Percentiles rank a stretch among this genome's conserved stretches.
Conservation (phyloP, 257 asterid genomes). For the Forsythia viridissima region DNA sequence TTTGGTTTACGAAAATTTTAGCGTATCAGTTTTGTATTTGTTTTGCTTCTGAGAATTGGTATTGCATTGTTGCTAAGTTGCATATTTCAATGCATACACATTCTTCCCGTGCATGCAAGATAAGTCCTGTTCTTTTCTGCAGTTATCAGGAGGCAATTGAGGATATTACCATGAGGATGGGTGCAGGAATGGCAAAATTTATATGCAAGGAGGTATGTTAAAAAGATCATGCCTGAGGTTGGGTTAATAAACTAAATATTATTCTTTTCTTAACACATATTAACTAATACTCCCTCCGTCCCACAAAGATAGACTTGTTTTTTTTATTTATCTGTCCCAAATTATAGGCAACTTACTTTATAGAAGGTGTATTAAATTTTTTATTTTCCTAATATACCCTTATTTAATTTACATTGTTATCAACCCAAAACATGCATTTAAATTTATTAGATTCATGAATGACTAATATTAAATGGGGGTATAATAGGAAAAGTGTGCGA, state of each 20-base stretch:
- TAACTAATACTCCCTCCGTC: background rate
- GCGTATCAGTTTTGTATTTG: constrained; percentile 3
- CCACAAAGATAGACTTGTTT: too few relatives aligned
- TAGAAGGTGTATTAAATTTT: too few relatives aligned
- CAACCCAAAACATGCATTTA: too few relatives aligned
- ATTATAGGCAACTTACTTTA: too few relatives aligned
- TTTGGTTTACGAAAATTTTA: background rate
- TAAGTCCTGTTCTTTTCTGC: constrained; percentile 33
- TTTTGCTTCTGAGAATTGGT: constrained; percentile 8
- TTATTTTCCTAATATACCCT: too few relatives aligned
- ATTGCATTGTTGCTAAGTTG: constrained; percentile 3
- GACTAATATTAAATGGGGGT: too few relatives aligned
- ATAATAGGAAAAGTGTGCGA: too few relatives aligned
- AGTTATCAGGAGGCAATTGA: constrained; percentile 96
- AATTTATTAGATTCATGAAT: too few relatives aligned
- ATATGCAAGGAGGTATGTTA: constrained; percentile 87
- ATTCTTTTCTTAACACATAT: background rate
- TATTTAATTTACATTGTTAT: too few relatives aligned
- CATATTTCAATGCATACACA: background rate
- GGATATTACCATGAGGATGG: constrained; percentile 98
- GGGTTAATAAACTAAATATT: background rate
- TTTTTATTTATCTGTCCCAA: too few relatives aligned
- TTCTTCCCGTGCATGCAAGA: background rate
- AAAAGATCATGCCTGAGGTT: constrained; percentile 16
- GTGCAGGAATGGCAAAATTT: constrained; percentile 99